Percentiles rank a stretch among this genome's conserved stretches.
phyloP scores from a whole-genome alignment of 768 basidiomycete genomes.

The Mycena metata region DNA sequence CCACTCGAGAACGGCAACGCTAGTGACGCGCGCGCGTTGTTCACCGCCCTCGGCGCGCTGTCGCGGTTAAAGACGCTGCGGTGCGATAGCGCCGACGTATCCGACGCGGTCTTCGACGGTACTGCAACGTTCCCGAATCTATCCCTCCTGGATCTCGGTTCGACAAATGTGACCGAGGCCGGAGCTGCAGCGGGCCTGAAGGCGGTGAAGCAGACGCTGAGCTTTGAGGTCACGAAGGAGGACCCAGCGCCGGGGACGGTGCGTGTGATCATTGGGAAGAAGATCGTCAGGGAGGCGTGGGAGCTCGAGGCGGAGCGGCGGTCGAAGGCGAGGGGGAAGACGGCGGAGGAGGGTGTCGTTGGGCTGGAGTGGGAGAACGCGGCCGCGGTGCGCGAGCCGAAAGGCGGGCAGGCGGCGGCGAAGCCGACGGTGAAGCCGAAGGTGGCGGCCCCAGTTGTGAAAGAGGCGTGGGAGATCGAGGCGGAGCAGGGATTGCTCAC shows the following conservation, averaged over 20 bases:
- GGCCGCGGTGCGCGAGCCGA: constrained; percentile 42
- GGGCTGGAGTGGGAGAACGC: constrained; percentile 42
- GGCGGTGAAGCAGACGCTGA: constrained; percentile 62
- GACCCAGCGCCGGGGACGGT: constrained; percentile 66
- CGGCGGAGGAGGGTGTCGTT: constrained; percentile 35
- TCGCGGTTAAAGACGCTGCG: constrained; percentile 68
- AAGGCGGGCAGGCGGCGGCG: constrained; percentile 4
- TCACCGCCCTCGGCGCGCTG: constrained; percentile 63
- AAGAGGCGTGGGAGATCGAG: constrained; percentile 86
- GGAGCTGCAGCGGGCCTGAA: constrained; percentile 60
- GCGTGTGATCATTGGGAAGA: constrained; percentile 77
- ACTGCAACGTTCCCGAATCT: constrained; percentile 62
- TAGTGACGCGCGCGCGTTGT: constrained; percentile 50
- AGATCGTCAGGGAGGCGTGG: constrained; percentile 81
- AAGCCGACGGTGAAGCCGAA: constrained; percentile 35
- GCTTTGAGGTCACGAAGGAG: constrained; percentile 67
- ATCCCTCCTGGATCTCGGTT: constrained; percentile 72
- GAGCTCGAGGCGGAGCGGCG: constrained; percentile 80
- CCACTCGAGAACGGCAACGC: constrained; percentile 63
- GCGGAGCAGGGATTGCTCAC: constrained; percentile 82
- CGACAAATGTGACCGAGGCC: constrained; percentile 70
- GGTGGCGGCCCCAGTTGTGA: constrained; percentile 55
- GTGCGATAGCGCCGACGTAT: constrained; percentile 69
- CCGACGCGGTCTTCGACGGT: constrained; percentile 66
- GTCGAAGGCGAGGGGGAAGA: constrained; percentile 56